Evolutionary conservation across 331 rosid genomes (phyloP).

Genomic region (Prunus yedoensis): DNA sequence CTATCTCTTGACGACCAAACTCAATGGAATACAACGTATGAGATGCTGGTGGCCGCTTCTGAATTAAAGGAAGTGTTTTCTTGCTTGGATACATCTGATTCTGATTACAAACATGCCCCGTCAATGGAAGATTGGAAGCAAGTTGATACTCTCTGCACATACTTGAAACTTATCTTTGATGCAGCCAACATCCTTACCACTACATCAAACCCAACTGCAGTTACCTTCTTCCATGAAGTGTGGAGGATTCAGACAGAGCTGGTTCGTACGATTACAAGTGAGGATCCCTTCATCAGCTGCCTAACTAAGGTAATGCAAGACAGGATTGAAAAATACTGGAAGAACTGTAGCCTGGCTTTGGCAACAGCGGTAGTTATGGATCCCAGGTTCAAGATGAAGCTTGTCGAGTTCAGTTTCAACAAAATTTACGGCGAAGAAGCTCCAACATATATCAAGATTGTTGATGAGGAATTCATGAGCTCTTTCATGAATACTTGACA

Average conservation of each 20-base stretch:
- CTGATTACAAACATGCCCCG: constrained; percentile 77
- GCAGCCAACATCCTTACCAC: constrained; percentile 67
- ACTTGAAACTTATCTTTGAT: constrained; percentile 73
- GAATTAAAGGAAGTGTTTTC: constrained; percentile 86
- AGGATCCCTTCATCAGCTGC: constrained; percentile 61
- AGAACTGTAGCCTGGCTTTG: constrained; percentile 69
- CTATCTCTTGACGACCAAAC: constrained; percentile 73
- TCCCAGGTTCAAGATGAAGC: constrained; percentile 97
- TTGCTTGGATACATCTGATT: constrained; percentile 79
- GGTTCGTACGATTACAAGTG: constrained; percentile 51
- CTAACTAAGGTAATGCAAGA: constrained; percentile 61
- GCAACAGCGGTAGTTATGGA: constrained; percentile 93
- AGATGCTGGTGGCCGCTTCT: constrained; percentile 79
- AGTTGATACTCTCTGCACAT: constrained; percentile 68
- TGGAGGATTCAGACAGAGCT: constrained; percentile 89
- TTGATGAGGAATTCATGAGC: constrained; percentile 92
- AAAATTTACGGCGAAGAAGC: constrained; percentile 78
- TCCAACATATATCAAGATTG: constrained; percentile 60
- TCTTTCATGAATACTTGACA: constrained; percentile 72
- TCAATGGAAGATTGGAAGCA: constrained; percentile 84
- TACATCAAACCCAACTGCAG: constrained; percentile 62
- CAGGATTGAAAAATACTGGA: constrained; percentile 80
- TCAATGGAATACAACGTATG: constrained; percentile 88
- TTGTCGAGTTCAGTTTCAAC: constrained; percentile 92
- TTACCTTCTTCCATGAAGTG: constrained; percentile 80